These are phyloP conservation scores for Zymoseptoria brevis DNA, from an alignment of 2,329 filamentous ascomycete species.

Conservation along the genomic window DNA sequence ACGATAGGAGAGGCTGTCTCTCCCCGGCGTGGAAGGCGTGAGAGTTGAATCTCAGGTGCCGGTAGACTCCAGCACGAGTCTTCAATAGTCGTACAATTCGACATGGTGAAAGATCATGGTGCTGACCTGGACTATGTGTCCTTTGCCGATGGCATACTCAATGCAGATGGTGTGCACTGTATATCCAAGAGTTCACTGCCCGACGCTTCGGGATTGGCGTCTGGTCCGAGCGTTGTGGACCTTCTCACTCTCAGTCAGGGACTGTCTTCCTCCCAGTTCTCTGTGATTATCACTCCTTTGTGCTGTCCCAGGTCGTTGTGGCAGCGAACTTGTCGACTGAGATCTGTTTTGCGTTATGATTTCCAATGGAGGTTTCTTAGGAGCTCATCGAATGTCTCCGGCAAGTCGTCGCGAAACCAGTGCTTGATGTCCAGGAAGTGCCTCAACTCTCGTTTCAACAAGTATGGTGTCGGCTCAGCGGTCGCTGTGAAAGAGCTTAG, in stretches of 20 bases:
- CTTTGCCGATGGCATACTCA: slow-evolving; percentile 7
- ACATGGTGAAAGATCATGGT: slow-evolving; percentile 5
- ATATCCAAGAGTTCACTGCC: not conserved
- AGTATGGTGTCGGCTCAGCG: not conserved
- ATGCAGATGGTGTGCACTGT: not conserved
- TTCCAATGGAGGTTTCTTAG: not conserved
- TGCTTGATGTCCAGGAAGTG: not conserved
- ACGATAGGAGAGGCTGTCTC: slow-evolving; percentile 2
- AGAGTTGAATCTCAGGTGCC: slow-evolving; percentile 10
- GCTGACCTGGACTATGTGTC: slow-evolving; percentile 6
- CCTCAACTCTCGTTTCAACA: not conserved
- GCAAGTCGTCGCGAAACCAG: not conserved
- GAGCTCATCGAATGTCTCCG: not conserved
- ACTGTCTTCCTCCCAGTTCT: not conserved
- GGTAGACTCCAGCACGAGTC: slow-evolving; percentile 11
- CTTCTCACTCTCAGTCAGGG: not conserved
- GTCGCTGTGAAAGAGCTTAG: not conserved
- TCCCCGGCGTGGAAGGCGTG: slow-evolving; percentile 4
- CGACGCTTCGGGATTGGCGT: not conserved
- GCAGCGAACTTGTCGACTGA: not conserved
- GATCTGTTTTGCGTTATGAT: not conserved
- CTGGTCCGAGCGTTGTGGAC: not conserved
- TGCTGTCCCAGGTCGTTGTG: not conserved
- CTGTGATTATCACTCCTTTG: not conserved
- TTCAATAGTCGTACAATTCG: slow-evolving; percentile 14